These are phyloP conservation scores for Apiospora sp. DNA, from an alignment of 2,329 filamentous ascomycete genomes.

Conservation along the genomic window DNA sequence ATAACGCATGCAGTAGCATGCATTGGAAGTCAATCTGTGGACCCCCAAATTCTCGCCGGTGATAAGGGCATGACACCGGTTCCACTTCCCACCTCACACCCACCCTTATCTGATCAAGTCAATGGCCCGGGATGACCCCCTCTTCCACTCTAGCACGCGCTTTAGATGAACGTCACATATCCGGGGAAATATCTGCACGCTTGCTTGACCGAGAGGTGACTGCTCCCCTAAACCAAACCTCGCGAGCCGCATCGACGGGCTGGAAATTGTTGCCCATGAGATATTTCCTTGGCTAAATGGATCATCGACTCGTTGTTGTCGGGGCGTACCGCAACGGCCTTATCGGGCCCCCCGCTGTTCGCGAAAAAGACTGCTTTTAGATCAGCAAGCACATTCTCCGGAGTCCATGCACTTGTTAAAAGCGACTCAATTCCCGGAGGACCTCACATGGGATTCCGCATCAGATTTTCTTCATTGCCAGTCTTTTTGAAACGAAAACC, in stretches of 20 bases:
- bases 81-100: neutral
- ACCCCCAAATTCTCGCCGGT: neutral
- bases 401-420: neutral
- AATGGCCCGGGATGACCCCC: neutral
- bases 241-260: neutral
- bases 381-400: neutral
- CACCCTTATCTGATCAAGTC: neutral
- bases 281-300: slow-evolving; percentile 1
- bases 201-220: neutral
- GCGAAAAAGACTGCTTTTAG: neutral
- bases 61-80: neutral
- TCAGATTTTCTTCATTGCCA: too few relatives aligned
- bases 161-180: neutral
- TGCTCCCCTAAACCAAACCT: neutral
- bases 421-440: neutral
- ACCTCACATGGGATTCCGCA: neutral
- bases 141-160: neutral
- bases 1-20: neutral
- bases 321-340: neutral
- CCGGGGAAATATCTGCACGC: neutral
- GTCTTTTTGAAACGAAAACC: neutral
- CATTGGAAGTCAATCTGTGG: neutral
- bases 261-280: neutral
- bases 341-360: neutral
- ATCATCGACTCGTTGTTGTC: neutral